phyloP scores from a whole-genome alignment of 2,329 filamentous ascomycete species.

The Xylariaceae sp. region DNA sequence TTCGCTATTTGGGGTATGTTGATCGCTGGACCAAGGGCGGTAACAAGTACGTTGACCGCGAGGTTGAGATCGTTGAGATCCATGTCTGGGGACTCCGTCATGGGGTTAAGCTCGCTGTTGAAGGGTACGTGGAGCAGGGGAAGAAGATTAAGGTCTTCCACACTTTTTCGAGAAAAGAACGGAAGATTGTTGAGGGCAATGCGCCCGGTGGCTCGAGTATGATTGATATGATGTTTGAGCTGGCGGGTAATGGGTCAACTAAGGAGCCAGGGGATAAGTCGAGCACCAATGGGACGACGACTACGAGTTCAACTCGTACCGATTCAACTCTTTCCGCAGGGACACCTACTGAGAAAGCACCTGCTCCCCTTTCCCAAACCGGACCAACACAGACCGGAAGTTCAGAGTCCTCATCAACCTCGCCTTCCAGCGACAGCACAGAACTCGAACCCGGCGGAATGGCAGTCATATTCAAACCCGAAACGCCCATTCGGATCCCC shows the following conservation, averaged over 20 bases:
- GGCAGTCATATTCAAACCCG: conserved; percentile 72
- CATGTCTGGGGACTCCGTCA: conserved; percentile 85
- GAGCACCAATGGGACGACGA: conserved; percentile 6
- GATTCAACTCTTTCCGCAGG: conserved; percentile 13
- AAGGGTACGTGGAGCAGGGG: conserved; percentile 84
- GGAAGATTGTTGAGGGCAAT: conserved; percentile 59
- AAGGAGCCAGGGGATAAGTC: conserved; percentile 30
- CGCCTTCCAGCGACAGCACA: conserved; percentile 23
- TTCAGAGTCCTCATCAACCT: conserved; percentile 5
- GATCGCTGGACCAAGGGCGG: conserved; percentile 72
- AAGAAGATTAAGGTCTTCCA: conserved; percentile 81
- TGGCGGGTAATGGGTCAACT: conserved; percentile 39
- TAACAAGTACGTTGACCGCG: conserved; percentile 76
- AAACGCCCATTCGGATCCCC: conserved; percentile 61
- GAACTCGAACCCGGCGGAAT: conserved; percentile 57
- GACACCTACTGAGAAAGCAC: conserved; percentile 10
- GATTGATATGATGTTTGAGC: conserved; percentile 49
- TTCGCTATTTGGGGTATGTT: conserved; percentile 83
- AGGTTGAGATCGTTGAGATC: conserved; percentile 80
- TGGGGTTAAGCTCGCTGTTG: conserved; percentile 80
- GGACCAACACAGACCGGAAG: conserved; percentile 13
- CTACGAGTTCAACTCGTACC: conserved; percentile 10
- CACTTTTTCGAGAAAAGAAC: conserved; percentile 68
- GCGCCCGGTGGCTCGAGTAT: conserved; percentile 46
- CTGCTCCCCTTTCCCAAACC: conserved; percentile 22